Conservation (phyloP, 768 basidiomycete genomes). For the Solioccasus polychromus region DNA sequence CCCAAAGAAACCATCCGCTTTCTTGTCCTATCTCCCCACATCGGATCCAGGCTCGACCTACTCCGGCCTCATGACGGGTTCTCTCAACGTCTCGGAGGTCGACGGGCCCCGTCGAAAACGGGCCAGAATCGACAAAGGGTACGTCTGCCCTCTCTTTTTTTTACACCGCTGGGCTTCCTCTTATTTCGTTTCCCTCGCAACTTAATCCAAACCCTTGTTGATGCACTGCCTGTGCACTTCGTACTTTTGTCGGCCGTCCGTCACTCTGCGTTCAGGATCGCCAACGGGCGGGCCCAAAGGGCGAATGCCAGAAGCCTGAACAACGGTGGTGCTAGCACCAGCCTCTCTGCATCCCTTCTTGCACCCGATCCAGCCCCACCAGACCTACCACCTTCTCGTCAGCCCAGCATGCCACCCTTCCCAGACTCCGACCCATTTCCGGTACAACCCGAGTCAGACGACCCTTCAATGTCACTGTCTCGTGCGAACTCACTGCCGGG, state of each 20-base stretch:
- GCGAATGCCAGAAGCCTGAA: conserved; percentile 67
- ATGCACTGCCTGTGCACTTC: conserved; percentile 11
- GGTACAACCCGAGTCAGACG: conserved; percentile 57
- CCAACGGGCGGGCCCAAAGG: conserved; percentile 68
- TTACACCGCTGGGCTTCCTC: conserved; percentile 21
- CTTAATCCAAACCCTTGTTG: conserved; percentile 30
- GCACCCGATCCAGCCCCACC: conserved; percentile 38
- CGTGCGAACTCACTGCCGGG: conserved; percentile 56
- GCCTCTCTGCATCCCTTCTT: conserved; percentile 22
- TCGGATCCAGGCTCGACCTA: conserved; percentile 89
- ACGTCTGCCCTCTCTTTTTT: conserved; percentile 35
- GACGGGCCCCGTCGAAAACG: conserved; percentile 72
- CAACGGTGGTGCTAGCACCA: conserved; percentile 38
- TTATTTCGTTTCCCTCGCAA: conserved; percentile 21
- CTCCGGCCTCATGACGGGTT: conserved; percentile 68
- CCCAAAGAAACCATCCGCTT: conserved; percentile 68
- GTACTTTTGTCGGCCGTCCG: conserved; percentile 11
- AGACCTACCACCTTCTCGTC: conserved; percentile 38
- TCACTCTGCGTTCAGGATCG: conserved; percentile 39
- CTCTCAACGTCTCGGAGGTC: conserved; percentile 53
- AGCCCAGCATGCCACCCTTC: conserved; percentile 38
- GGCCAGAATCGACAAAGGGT: conserved; percentile 72
- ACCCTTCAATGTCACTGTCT: conserved; percentile 49
- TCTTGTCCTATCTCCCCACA: conserved; percentile 76
- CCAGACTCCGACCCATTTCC: conserved; percentile 51